Conservation (phyloP, 208 protist species). For the Acanthamoeba lenticulata region DNA sequence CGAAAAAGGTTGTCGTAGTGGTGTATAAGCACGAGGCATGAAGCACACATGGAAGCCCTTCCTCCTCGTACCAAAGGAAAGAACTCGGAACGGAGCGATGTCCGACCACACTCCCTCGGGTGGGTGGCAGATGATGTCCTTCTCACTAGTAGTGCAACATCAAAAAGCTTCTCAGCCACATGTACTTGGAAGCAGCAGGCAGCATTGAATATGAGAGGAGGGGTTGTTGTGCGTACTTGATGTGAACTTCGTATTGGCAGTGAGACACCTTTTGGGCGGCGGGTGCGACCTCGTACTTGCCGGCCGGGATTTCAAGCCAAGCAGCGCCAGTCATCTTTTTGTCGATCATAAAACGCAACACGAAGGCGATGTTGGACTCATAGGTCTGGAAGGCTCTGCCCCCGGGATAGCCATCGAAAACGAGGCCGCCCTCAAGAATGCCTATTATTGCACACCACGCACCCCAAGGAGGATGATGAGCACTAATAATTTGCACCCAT, state of each 20-base stretch:
- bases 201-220: no score
- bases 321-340: constrained; percentile 93
- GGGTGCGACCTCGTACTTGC: constrained; percentile 84
- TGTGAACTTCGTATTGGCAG: constrained; percentile 93
- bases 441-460: not conserved
- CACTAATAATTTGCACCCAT: no score
- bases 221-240: constrained; percentile 86
- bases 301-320: constrained; percentile 92
- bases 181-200: not conserved
- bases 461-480: not conserved
- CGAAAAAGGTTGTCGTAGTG: no score
- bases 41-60: not conserved
- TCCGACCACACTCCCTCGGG: constrained; percentile 92
- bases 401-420: constrained; percentile 63
- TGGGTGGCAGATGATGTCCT: constrained; percentile 48
- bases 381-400: constrained; percentile 92
- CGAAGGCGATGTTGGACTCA: constrained; percentile 98
- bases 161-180: not conserved
- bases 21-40: no score
- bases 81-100: constrained; percentile 98
- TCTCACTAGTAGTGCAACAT: not conserved
- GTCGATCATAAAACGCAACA: constrained; percentile 99
- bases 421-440: constrained; percentile 66
- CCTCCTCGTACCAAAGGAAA: constrained; percentile 94
- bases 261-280: not conserved